Evolutionary conservation across 495 filamentous ascomycete species (phyloP), one percentile per base, ranked within the genome.

Genomic region (Penicillium argentinense): DNA sequence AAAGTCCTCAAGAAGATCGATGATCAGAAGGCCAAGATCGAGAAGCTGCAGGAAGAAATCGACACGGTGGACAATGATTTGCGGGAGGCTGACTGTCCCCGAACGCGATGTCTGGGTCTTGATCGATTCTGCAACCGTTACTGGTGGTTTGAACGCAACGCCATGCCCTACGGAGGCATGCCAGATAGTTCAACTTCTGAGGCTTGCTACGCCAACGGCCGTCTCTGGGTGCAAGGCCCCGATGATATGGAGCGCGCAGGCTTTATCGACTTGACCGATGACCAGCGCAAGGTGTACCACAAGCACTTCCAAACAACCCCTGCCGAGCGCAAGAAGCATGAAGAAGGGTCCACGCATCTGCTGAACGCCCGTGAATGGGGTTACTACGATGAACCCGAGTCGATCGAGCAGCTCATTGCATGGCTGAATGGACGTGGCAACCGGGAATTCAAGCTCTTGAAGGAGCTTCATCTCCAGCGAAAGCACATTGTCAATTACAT

Each of bases 71-170:
- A 97, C 55, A 89, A 95, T 50, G 90, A 97, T 60, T 78, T 98
- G 26, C 84, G 93, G 41, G 91, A 97, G 66, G 86, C 89, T 30
- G 89, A 96, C 62, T 95, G 92, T 59, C 87, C 89, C 28, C 86
- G 93, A 39, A 96, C 91, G 11, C 83, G 86, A 45, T 82, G 89
- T 41, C 77, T 98, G 9, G 93, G 93, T 33, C 88, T 89, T 51
- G 93, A 98, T 63, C 81, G 93, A 18, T 98, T 95, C 73, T 96
- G 89, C 82, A 98, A 97, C 60, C 87, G 91, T 16, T 98, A 97
- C 62, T 97, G 91, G 75, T 98, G 92, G 92, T 96, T 97, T 62
- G 93, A 98, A 68, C 86, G 91, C 27, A 98, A 97, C 60, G 93
- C 91, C 21, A 97, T 97, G 93, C 95, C 93, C 1, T 96, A 89